Conservation (phyloP, 75 land plant genomes). For the Selaginella tamariscina region DNA sequence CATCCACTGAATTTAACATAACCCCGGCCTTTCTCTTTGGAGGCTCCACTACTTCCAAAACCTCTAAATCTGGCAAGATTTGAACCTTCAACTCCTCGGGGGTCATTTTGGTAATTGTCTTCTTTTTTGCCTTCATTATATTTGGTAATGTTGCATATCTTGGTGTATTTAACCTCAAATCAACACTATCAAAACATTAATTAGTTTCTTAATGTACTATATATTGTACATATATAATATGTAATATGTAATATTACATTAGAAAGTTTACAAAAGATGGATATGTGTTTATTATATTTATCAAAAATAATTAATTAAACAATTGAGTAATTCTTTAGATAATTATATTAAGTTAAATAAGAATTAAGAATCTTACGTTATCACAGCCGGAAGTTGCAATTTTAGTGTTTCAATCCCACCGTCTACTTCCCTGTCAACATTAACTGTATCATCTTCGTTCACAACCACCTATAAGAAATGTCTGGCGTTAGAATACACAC, state of each 20-base stretch:
- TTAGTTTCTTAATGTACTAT: background rate
- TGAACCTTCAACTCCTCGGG: slow-evolving; percentile 69
- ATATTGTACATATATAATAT: too few relatives aligned
- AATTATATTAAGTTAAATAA: too few relatives aligned
- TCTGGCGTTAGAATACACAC: too few relatives aligned
- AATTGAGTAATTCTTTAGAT: background rate
- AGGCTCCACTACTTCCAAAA: slow-evolving; percentile 73
- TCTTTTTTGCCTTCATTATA: slow-evolving; percentile 95
- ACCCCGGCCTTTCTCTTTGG: slow-evolving; percentile 90
- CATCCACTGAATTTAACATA: slow-evolving; percentile 73
- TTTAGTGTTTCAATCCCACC: slow-evolving; percentile 69
- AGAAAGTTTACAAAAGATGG: too few relatives aligned
- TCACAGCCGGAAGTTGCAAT: slow-evolving; percentile 70
- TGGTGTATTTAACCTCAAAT: slow-evolving; percentile 81
- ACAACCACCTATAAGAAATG: too few relatives aligned
- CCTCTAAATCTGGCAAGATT: slow-evolving; percentile 49
- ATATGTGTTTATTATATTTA: too few relatives aligned
- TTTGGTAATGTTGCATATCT: slow-evolving; percentile 90
- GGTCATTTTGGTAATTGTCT: slow-evolving; percentile 59
- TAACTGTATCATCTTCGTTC: slow-evolving; percentile 45
- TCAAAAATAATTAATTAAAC: slow-evolving; percentile 1
- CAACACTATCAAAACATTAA: slow-evolving; percentile 38
- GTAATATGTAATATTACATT: too few relatives aligned
- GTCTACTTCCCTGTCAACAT: slow-evolving; percentile 87
- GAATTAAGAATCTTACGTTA: slow-evolving; percentile 42